Percentiles rank a stretch among this genome's conserved stretches.
phyloP scores from a whole-genome alignment of 352 stramenopile species.

The Pythium coloratum region DNA sequence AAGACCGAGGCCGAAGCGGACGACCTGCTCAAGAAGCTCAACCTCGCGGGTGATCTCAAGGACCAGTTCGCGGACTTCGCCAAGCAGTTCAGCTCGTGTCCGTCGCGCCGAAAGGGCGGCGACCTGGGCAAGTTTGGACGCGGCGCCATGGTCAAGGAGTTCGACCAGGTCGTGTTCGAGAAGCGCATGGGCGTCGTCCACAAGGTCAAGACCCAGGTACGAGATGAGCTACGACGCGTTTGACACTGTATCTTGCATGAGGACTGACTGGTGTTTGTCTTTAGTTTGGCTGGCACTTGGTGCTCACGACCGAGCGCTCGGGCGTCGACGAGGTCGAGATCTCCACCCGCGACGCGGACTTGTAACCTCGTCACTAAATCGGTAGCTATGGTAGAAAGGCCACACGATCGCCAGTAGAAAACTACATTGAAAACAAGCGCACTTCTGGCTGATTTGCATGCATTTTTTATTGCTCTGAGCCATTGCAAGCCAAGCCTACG shows the following conservation, averaged over 20 bases:
- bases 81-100: slow-evolving; percentile 70
- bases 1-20: slow-evolving; percentile 58
- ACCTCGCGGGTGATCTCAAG: slow-evolving; percentile 45
- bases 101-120: slow-evolving; percentile 57
- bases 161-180: slow-evolving; percentile 81
- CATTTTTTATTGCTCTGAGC: background rate
- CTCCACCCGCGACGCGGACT: slow-evolving; percentile 24
- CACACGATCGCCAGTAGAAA: background rate
- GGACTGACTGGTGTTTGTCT: background rate
- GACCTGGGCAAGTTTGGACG: slow-evolving; percentile 68
- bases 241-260: background rate
- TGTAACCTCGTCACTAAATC: background rate
- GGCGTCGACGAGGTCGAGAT: slow-evolving; percentile 40
- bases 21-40: slow-evolving; percentile 47
- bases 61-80: slow-evolving; percentile 54
- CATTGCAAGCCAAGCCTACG: background rate
- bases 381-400: slow-evolving; percentile 9
- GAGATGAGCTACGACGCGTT: background rate
- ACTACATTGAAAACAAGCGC: background rate
- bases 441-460: background rate
- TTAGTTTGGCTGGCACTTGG: slow-evolving; percentile 83
- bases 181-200: slow-evolving; percentile 58
- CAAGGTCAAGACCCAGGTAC: slow-evolving; percentile 77
- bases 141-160: slow-evolving; percentile 74
- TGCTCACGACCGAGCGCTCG: slow-evolving; percentile 65